Percentiles rank a stretch among this genome's conserved stretches.
Conservation (phyloP, 2,329 filamentous ascomycete genomes). For the Pseudocercospora fuligena region DNA sequence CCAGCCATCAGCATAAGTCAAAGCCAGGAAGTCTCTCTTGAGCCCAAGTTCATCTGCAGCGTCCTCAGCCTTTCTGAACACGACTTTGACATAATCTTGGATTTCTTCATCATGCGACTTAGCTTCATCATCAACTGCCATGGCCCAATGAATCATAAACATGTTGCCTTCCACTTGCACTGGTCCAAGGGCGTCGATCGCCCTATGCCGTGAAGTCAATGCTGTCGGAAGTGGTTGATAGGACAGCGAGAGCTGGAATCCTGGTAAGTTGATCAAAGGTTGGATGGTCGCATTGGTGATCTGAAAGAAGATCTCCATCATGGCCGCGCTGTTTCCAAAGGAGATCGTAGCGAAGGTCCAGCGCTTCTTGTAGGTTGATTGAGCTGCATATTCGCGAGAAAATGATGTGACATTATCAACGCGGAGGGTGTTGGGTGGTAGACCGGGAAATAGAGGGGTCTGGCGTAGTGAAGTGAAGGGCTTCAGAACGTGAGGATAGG, state of each 20-base stretch:
- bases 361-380: no score
- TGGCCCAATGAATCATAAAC: background rate
- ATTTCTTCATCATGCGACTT: background rate
- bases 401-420: no score
- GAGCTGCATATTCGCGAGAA: no score
- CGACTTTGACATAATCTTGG: background rate
- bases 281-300: conserved; percentile 25
- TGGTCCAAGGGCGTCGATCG: background rate
- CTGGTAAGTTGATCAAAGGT: conserved; percentile 21
- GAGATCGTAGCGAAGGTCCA: conserved; percentile 16
- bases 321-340: conserved; percentile 25
- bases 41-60: background rate
- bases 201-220: background rate
- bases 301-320: conserved; percentile 32
- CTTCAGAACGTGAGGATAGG: no score
- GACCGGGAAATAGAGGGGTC: no score
- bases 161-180: background rate
- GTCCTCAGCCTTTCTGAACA: background rate
- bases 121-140: background rate
- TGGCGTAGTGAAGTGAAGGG: no score
- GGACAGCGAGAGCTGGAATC: conserved; percentile 28
- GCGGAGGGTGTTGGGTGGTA: no score
- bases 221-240: conserved; percentile 16
- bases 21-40: background rate
- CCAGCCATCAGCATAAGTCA: background rate